A percentile compares a stretch with the other conserved stretches of the same genome.
These are phyloP conservation scores for Pinus albicaulis DNA, from an alignment of 75 land plant genomes.

Conservation along the genomic window DNA sequence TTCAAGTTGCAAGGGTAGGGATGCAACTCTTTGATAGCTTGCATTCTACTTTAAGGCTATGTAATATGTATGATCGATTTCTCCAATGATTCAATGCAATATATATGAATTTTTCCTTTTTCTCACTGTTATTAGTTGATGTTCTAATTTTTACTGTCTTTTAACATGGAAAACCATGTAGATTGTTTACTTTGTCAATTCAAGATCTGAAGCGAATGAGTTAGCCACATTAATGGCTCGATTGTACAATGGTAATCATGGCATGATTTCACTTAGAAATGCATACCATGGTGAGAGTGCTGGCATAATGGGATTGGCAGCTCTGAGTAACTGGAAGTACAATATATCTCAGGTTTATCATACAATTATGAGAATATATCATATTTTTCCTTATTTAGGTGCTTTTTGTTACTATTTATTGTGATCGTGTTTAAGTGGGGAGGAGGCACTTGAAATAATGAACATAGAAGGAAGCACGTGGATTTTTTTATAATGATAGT, in stretches of 20 bases:
- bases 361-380: background rate
- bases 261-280: conserved; percentile 84
- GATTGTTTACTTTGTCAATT: conserved; percentile 97
- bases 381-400: background rate
- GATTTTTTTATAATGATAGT: background rate
- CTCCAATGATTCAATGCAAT: background rate
- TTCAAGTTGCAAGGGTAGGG: too few species aligned
- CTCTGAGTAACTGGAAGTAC: conserved; percentile 94
- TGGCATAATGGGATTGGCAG: conserved; percentile 81
- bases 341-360: conserved; percentile 75
- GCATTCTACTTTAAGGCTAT: background rate
- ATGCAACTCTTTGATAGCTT: background rate
- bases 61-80: background rate
- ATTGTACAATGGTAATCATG: conserved; percentile 73
- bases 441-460: background rate
- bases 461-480: background rate
- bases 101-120: background rate
- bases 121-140: background rate
- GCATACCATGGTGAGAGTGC: conserved; percentile 97
- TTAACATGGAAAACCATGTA: conserved; percentile 27
- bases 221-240: conserved; percentile 97
- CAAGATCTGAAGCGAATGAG: conserved; percentile 99
- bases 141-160: background rate
- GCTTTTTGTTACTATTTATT: background rate
- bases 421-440: background rate